Evolutionary conservation across 352 stramenopile species (phyloP).

Genomic region (Lagenidium sp.): DNA sequence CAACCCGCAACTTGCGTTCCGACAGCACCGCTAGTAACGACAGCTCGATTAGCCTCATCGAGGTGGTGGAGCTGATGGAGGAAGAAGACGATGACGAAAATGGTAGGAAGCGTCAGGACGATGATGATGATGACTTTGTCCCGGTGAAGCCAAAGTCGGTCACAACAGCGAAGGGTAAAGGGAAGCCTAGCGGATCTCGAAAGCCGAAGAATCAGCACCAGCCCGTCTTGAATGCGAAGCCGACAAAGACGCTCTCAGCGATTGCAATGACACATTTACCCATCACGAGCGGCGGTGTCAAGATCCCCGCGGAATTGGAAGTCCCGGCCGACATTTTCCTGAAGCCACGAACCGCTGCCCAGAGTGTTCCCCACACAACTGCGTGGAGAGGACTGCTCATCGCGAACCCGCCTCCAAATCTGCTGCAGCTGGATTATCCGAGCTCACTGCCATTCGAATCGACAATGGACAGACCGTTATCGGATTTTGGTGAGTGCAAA

Average conservation of each 20-base stretch:
- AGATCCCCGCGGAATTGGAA: neutral
- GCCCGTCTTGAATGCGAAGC: neutral
- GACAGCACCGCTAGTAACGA: conserved; percentile 3
- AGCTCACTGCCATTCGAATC: conserved; percentile 6
- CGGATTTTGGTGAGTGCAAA: conserved; percentile 13
- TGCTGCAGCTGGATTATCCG: conserved; percentile 1
- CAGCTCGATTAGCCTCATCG: conserved; percentile 13
- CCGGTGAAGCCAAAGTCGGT: neutral
- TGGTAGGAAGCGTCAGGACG: neutral
- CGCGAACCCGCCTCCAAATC: conserved; percentile 2
- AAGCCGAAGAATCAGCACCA: conserved; percentile 2
- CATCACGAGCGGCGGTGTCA: neutral
- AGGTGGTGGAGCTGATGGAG: conserved; percentile 16
- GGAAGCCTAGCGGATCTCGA: neutral
- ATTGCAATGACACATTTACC: neutral
- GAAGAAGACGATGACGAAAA: conserved; percentile 15
- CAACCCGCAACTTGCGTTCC: neutral
- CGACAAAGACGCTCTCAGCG: neutral
- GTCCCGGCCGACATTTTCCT: conserved; percentile 5
- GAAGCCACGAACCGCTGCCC: conserved; percentile 12
- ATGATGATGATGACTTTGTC: conserved; percentile 13
- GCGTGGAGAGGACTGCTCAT: conserved; percentile 6
- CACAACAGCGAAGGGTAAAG: no score
- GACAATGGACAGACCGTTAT: conserved; percentile 5
- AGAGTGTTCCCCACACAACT: conserved; percentile 16